Evolutionary conservation across 495 filamentous ascomycete genomes (phyloP).

Genomic region (Clohesyomyces aquaticus): DNA sequence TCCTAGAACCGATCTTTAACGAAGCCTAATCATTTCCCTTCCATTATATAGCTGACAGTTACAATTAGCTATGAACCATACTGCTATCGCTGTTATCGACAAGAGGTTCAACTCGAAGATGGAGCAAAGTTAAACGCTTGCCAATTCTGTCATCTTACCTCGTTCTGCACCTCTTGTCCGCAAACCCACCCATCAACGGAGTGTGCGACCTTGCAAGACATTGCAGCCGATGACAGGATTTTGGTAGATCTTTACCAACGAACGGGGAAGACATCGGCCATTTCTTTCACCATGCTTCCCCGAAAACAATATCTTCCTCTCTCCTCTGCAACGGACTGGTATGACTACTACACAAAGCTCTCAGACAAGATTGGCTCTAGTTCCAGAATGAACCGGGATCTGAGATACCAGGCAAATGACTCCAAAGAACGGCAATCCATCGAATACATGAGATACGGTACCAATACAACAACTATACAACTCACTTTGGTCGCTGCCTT

Average conservation of each 20-base stretch:
- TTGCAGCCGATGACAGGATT: constrained; percentile 10
- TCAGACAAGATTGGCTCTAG: constrained; percentile 12
- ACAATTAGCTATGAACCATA: constrained; percentile 16
- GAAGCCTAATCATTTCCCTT: neutral
- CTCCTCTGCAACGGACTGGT: constrained; percentile 13
- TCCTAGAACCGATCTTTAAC: constrained; percentile 5
- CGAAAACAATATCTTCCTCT: constrained; percentile 12
- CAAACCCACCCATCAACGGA: constrained; percentile 19
- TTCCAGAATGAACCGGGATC: constrained; percentile 12
- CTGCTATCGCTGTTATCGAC: constrained; percentile 15
- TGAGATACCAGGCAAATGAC: constrained; percentile 17
- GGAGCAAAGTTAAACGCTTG: constrained; percentile 8
- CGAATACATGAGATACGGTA: constrained; percentile 16
- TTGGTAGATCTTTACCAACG: constrained; percentile 10
- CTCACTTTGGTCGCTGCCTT: constrained; percentile 13
- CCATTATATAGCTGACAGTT: constrained; percentile 8
- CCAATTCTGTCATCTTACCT: constrained; percentile 14
- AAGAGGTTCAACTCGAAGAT: constrained; percentile 13
- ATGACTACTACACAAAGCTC: constrained; percentile 15
- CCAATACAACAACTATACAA: constrained; percentile 14
- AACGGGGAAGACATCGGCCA: constrained; percentile 14
- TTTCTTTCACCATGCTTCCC: constrained; percentile 11
- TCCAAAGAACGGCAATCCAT: constrained; percentile 14
- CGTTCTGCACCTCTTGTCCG: constrained; percentile 14
- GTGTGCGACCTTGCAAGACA: constrained; percentile 18